These are phyloP conservation scores for Claviceps pazoutovae DNA, from an alignment of 2,329 filamentous ascomycete species.

Conservation along the genomic window DNA sequence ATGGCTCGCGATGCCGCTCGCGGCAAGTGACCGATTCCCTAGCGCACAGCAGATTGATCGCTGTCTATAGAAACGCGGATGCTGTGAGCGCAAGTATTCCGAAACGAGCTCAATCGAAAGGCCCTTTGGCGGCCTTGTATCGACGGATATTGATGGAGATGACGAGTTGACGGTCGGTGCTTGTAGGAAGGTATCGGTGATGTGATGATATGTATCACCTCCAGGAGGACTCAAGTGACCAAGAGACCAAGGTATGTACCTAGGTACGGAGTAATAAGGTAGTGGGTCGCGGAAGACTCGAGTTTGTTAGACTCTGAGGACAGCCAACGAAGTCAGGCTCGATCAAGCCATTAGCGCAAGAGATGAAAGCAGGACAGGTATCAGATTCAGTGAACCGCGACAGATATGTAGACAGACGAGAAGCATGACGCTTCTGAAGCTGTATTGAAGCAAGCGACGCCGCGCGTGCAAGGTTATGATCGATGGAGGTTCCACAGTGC, in stretches of 20 bases:
- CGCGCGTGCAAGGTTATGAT: conserved; percentile 4
- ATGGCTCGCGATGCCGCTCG: conserved; percentile 12
- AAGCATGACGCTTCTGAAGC: not conserved
- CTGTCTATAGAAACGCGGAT: not conserved
- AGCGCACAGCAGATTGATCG: conserved; percentile 2
- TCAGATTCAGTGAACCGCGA: not conserved
- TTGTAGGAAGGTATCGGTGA: not conserved
- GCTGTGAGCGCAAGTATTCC: conserved; percentile 6
- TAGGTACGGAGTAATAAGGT: not conserved
- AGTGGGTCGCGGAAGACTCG: conserved; percentile 9
- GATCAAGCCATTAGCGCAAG: conserved; percentile 3
- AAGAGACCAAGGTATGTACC: conserved; percentile 7
- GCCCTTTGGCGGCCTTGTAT: not conserved
- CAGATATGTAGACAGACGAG: not conserved
- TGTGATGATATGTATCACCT: conserved; percentile 9
- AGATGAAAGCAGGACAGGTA: conserved; percentile 1
- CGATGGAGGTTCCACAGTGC: conserved; percentile 2
- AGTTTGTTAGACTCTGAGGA: not conserved
- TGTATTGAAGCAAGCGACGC: not conserved
- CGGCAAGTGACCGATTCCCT: not conserved
- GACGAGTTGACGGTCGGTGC: not conserved
- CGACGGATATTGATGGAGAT: not conserved
- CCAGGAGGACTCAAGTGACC: not conserved
- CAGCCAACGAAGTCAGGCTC: not conserved
- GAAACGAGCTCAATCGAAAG: not conserved